phyloP scores from a whole-genome alignment of 2,329 filamentous ascomycete species.

The Basipetospora chlamydospora region DNA sequence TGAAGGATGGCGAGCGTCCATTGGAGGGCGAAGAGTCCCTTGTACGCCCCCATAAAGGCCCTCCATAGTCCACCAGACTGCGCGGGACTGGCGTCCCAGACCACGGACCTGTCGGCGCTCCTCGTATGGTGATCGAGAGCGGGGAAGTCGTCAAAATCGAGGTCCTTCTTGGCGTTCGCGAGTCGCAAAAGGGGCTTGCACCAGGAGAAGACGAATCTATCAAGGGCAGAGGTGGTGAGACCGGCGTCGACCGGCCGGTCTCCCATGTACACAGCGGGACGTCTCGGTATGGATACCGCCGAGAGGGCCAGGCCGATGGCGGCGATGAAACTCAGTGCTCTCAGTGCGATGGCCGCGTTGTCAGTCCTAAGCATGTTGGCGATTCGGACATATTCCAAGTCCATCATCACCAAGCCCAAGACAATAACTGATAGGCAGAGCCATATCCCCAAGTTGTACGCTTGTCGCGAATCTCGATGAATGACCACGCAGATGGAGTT shows the following conservation, averaged over 20 bases:
- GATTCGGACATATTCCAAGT: conserved; percentile 29
- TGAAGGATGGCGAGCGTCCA: conserved; percentile 38
- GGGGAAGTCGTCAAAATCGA: conserved; percentile 49
- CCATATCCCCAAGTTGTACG: conserved; percentile 39
- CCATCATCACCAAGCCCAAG: conserved; percentile 26
- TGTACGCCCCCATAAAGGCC: conserved; percentile 44
- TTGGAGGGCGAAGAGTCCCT: conserved; percentile 39
- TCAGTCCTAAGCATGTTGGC: conserved; percentile 13
- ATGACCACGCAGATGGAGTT: conserved; percentile 36
- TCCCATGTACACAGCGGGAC: conserved; percentile 50
- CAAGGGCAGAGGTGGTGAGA: conserved; percentile 44
- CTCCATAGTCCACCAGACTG: conserved; percentile 43
- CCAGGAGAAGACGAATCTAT: conserved; percentile 54
- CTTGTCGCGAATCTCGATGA: conserved; percentile 33
- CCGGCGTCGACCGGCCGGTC: conserved; percentile 48
- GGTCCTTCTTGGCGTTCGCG: conserved; percentile 40
- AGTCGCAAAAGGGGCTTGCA: conserved; percentile 35
- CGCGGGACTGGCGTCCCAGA: conserved; percentile 33
- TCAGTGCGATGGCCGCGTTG: conserved; percentile 26
- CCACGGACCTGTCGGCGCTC: conserved; percentile 31
- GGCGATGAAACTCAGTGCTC: conserved; percentile 30
- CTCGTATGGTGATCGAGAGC: conserved; percentile 41
- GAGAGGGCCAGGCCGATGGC: conserved; percentile 29
- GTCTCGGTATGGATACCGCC: conserved; percentile 45
- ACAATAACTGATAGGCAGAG: conserved; percentile 29